Base-by-base conservation (phyloP, 768 basidiomycete genomes). In the Trametes coccinea region DNA sequence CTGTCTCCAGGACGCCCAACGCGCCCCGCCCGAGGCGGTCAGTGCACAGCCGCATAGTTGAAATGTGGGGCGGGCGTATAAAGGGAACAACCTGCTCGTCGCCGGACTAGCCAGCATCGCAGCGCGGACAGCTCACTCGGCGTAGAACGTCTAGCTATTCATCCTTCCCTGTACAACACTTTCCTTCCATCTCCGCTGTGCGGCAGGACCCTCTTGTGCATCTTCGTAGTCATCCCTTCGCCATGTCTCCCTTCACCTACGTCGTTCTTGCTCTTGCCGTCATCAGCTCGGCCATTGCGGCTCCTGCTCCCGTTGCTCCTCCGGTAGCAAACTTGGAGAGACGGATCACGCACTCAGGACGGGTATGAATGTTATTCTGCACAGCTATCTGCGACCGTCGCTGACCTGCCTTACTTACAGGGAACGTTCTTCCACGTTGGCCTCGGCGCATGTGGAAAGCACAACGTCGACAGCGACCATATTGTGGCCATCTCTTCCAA, bases 351-450 rank as follows among this genome's bases (percentile, higher is more conserved):
- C 85, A 80, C 65, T 67, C 64, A 4, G 89, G 89, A 48, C 73
- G 77, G 64, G 89, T 89, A 70, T 58, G 39, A 22, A 22, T 22
- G 22, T 22, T 22, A 22, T 22, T 22, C 40, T 8, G 6, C 29
- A 0, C 50, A 29, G 10, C 29, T 33, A 16, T 17, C 8, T 11
- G 16, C 31, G 5, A 22, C 8, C 11, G 8, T 34, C 22, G 27
- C 13, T 11, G 2, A 9, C 33, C 43, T 6, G 31, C 39, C 14
- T 39, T 46, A 10, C 39, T 54, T 53, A 41, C 48, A 90, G 88
- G 88, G 82, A 33, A 90, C 88, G 22, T 90, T 81, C 81, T 90
- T 82, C 70, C 60, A 84, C 59, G 80, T 79, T 44, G 84, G 73
- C 29, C 66, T 77, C 13, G 89, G 87, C 31, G 88, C 88, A 71